A percentile compares a stretch with the other conserved stretches of the same genome.
Evolutionary conservation across 225 moss, liverwort and hornwort species (phyloP).

Genomic region (Sphagnum contortum): DNA sequence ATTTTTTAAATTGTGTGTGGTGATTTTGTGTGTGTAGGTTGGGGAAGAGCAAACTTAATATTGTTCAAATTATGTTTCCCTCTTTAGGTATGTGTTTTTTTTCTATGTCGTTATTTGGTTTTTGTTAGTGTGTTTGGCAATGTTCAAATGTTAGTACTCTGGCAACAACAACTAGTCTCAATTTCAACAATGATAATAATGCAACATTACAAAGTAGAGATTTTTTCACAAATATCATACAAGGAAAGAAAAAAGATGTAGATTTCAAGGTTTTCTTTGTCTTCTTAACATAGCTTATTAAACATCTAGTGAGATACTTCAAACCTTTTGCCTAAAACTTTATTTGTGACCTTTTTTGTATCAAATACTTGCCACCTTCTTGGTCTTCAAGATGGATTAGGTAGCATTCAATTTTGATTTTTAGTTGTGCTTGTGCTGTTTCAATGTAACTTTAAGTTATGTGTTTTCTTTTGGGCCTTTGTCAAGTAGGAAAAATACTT

Average conservation of each 20-base stretch:
- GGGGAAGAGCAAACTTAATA: constrained; percentile 65
- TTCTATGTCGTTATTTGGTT: not conserved
- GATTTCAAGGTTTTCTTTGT: too few species aligned
- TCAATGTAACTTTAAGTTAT: not conserved
- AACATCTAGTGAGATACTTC: too few species aligned
- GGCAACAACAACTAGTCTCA: too few species aligned
- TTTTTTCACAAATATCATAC: too few species aligned
- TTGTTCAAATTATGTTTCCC: constrained; percentile 50
- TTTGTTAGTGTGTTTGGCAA: too few species aligned
- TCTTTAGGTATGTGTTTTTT: constrained; percentile 37
- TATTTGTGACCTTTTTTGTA: too few species aligned
- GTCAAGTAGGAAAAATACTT: constrained; percentile 89
- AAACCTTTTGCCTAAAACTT: not conserved
- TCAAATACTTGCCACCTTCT: not conserved
- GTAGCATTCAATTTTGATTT: not conserved
- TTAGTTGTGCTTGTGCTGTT: not conserved
- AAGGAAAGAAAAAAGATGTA: too few species aligned
- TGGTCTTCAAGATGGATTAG: too few species aligned
- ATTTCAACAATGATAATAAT: too few species aligned
- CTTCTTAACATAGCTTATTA: too few species aligned
- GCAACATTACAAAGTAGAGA: too few species aligned
- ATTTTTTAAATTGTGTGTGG: not conserved
- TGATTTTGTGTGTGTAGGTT: constrained; percentile 27
- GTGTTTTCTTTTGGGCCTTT: not conserved
- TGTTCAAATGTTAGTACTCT: too few species aligned